Base-by-base conservation (phyloP, 2,329 filamentous ascomycete species). In the Monosporascus ibericus region DNA sequence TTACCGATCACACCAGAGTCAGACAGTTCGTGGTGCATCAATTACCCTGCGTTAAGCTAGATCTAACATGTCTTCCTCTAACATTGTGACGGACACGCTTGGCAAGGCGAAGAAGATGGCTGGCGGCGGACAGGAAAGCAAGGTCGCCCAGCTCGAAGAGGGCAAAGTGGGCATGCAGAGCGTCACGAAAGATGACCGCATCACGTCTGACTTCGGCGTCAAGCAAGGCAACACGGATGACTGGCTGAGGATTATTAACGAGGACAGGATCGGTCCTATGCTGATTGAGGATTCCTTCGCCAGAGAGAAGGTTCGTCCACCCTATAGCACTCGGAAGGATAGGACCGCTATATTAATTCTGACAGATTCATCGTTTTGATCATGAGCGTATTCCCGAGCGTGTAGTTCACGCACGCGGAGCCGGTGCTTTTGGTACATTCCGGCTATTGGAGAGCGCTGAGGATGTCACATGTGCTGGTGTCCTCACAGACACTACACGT, bases 191-290 rank as follows among this genome's bases (percentile, higher is more conserved):
- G 76, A 81, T 38, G 74, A 78, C 34, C 76, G 80, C 39, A 81
- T 91, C 58, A 92, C 89, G 0, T 86, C 85, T 48, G 90, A 95
- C 63, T 89, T 79, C 70, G 90, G 90, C 22, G 82, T 86, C 27
- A 89, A 86, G 69, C 79, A 90, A 62, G 72, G 75, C 42, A 86
- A 86, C 61, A 85, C 86, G 1, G 90, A 95, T 63, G 79, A 91
- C 65, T 94, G 88, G 89, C 74, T 95, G 50, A 82, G 80, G 49
- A 77, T 86, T 5, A 78, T 74, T 25, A 83, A 72, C 37, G 76
- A 83, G 3, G 78, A 88, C 47, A 74, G 82, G 51, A 83, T 77
- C 2, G 87, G 87, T 1, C 79, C 86, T 1, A 85, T 84, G 1
- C 70, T 90, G 20, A 71, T 90, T 0, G 87, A 90, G 62, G 87